phyloP scores from a whole-genome alignment of 2,329 filamentous ascomycete genomes.

The Alternaria brassicae region DNA sequence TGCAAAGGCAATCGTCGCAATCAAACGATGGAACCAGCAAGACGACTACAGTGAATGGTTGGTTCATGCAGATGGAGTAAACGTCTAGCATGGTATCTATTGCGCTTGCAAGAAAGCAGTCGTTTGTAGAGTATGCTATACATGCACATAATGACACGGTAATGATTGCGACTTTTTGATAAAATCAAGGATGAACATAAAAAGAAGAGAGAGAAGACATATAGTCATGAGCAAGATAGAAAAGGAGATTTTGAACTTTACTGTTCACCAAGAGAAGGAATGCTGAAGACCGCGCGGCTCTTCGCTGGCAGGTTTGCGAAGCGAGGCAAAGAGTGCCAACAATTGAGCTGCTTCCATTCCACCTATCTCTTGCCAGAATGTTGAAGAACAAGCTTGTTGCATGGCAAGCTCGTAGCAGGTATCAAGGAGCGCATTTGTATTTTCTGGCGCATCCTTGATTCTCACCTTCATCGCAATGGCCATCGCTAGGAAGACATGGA shows the following conservation, averaged over 20 bases:
- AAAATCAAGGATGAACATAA: not conserved
- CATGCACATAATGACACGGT: not conserved
- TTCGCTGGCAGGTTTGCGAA: slow-evolving; percentile 27
- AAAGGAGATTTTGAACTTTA: not conserved
- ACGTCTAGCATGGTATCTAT: not conserved
- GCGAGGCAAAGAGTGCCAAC: slow-evolving; percentile 42
- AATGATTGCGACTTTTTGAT: not conserved
- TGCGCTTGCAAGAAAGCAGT: not conserved
- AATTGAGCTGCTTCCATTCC: slow-evolving; percentile 44
- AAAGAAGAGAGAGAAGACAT: not conserved
- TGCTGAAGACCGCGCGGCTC: slow-evolving; percentile 36
- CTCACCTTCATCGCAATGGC: slow-evolving; percentile 47
- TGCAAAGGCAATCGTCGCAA: too few species aligned
- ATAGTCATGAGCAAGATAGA: not conserved
- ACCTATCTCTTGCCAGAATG: slow-evolving; percentile 46
- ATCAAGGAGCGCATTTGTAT: slow-evolving; percentile 43
- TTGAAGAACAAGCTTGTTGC: slow-evolving; percentile 39
- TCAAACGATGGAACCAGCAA: too few species aligned
- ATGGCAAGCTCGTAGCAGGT: slow-evolving; percentile 48
- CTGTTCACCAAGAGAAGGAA: slow-evolving; percentile 44
- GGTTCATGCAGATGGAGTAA: too few species aligned
- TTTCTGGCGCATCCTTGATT: slow-evolving; percentile 38
- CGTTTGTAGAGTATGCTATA: not conserved
- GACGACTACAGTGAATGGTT: too few species aligned
- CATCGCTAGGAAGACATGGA: slow-evolving; percentile 49